Evolutionary conservation across 768 basidiomycete species (phyloP), one percentile per base, ranked within the genome.

Genomic region (Filobasidium floriforme): DNA sequence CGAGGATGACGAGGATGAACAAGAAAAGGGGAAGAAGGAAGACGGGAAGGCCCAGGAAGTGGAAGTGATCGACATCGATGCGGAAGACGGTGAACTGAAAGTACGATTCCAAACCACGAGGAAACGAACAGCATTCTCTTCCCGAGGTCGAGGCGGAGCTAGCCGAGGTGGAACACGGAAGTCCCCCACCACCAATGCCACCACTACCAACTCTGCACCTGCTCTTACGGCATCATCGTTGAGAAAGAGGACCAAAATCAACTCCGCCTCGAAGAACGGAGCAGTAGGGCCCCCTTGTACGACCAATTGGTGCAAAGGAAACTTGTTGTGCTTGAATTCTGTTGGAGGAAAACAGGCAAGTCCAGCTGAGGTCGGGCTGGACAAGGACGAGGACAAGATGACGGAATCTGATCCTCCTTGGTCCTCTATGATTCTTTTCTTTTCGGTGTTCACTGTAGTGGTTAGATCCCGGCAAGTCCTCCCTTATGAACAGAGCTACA

Each of bases 291-390:
- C 26, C 3, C 54, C 19, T 1, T 76, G 77, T 60, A 64, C 62
- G 7, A 52, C 41, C 32, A 69, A 61, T 26, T 55, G 57, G n/a
- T 98, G 94, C 79, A 87, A 84, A 71, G 78, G 78, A 59, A 93
- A 92, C 73, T 89, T 90, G 10, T 85, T 87, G 61, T 96, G 94
- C 77, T 80, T 93, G 62, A 94, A 92, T 75, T 87, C 90, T 79
- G 80, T 96, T 37, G 90, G 90, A 6, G 90, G 90, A 72, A 86
- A 88, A 29, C 81, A 82, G 69, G 94, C 91, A 88, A 87, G 89
- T 75, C 81, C 84, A 1, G 43, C 43, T 49, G 5, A 5, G 46
- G 3, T 49, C 46, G 22, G 14, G 18, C 32, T 9, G 9, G 32
- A 37, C 4, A 37, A 37, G 32, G 32, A 37, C 9, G 32, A 37